Percentiles rank a stretch among this genome's conserved stretches.
phyloP scores from a whole-genome alignment of 2,329 filamentous ascomycete species.

The Dothideomycetes sp. region DNA sequence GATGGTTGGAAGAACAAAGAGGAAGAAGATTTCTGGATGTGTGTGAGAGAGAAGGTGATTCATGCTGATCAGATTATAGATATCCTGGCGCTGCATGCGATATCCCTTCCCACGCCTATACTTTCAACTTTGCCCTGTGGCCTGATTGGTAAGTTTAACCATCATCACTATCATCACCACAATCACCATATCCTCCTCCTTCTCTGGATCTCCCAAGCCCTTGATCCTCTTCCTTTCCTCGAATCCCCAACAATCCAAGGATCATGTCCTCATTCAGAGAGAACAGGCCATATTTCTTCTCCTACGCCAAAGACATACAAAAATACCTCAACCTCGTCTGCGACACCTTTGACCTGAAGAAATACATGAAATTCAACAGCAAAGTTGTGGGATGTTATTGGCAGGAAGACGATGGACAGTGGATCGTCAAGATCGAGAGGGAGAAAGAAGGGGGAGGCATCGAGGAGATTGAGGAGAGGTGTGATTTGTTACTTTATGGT shows the following conservation, averaged over 20 bases:
- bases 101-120: conserved; percentile 38
- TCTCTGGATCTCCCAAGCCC: conserved; percentile 27
- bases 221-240: too few species aligned
- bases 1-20: too few species aligned
- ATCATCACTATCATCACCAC: conserved; percentile 6
- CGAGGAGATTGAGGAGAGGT: conserved; percentile 35
- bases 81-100: conserved; percentile 36
- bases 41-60: too few species aligned
- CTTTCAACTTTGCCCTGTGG: conserved; percentile 35
- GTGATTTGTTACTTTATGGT: conserved; percentile 36
- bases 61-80: too few species aligned
- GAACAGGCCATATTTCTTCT: conserved; percentile 42
- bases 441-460: conserved; percentile 25
- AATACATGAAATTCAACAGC: conserved; percentile 45
- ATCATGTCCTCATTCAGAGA: too few species aligned
- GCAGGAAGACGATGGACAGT: conserved; percentile 41
- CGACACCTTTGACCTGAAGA: conserved; percentile 39
- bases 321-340: conserved; percentile 42
- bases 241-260: too few species aligned
- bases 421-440: conserved; percentile 41
- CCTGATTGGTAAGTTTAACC: conserved; percentile 19
- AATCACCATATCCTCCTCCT: neutral
- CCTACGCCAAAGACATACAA: conserved; percentile 38
- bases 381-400: conserved; percentile 40
- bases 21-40: too few species aligned